These are phyloP conservation scores for Eleusine coracana DNA, from an alignment of 176 grass and related monocot species.

Conservation along the genomic window DNA sequence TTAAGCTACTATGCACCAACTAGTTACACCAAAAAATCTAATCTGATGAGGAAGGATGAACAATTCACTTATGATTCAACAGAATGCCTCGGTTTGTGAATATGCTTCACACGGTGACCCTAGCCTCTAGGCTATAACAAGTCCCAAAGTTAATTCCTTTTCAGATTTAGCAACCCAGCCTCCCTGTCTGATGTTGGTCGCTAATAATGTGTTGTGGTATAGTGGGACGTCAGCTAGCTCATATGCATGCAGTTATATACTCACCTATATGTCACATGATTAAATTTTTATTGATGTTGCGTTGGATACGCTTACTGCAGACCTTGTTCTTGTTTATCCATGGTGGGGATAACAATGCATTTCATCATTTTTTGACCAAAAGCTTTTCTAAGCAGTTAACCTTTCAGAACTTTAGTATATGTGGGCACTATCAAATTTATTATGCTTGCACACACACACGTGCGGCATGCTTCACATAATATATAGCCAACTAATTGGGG, in stretches of 20 bases:
- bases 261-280: not conserved
- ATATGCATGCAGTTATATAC: not conserved
- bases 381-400: not conserved
- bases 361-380: not conserved
- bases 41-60: too few relatives aligned
- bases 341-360: slow-evolving; percentile 1
- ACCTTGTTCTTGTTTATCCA: slow-evolving; percentile 3
- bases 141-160: not conserved
- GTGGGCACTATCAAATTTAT: not conserved
- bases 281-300: not conserved
- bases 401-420: slow-evolving; percentile 3
- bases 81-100: too few relatives aligned
- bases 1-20: too few relatives aligned
- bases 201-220: too few relatives aligned
- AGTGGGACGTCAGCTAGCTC: slow-evolving; percentile 16
- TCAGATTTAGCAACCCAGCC: too few relatives aligned
- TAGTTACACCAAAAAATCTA: too few relatives aligned
- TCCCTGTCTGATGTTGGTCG: too few relatives aligned
- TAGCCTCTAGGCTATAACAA: not conserved
- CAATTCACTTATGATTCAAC: too few relatives aligned
- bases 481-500: not conserved
- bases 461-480: not conserved
- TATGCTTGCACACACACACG: not conserved
- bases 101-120: too few relatives aligned
- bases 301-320: not conserved